phyloP scores from a whole-genome alignment of 2,329 filamentous ascomycete species.

The Nemania serpens region DNA sequence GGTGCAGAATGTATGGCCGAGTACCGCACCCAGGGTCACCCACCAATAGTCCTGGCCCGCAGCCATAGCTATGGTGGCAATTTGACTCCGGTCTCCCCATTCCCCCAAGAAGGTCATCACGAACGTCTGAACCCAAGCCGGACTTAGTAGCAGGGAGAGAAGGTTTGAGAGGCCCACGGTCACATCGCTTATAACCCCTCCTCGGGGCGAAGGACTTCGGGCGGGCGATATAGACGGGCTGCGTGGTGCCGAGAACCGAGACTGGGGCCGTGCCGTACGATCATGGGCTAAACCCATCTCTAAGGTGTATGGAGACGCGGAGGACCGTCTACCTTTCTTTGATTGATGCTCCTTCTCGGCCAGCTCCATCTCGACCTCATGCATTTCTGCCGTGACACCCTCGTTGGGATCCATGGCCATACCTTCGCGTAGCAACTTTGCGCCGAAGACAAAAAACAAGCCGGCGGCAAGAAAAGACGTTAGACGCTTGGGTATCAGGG shows the following conservation, averaged over 20 bases:
- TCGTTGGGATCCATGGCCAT: slow-evolving; percentile 87
- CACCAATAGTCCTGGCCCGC: slow-evolving; percentile 99
- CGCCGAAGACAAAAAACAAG: slow-evolving; percentile 89
- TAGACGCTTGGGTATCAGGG: slow-evolving; percentile 85
- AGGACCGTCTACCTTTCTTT: slow-evolving; percentile 68
- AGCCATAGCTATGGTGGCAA: slow-evolving; percentile 98
- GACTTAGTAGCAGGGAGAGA: slow-evolving; percentile 83
- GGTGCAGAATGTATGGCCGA: slow-evolving; percentile 88
- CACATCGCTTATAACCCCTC: slow-evolving; percentile 41
- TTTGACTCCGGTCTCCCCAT: slow-evolving; percentile 97
- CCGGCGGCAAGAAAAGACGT: slow-evolving; percentile 84
- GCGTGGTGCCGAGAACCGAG: slow-evolving; percentile 77
- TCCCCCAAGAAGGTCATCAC: slow-evolving; percentile 98
- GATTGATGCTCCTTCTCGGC: slow-evolving; percentile 86
- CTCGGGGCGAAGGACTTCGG: slow-evolving; percentile 58
- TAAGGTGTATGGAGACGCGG: slow-evolving; percentile 74
- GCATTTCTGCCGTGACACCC: slow-evolving; percentile 95
- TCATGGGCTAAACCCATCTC: slow-evolving; percentile 74
- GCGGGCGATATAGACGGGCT: slow-evolving; percentile 79
- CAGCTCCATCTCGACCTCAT: slow-evolving; percentile 91
- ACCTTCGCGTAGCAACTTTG: slow-evolving; percentile 82
- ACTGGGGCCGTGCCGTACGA: slow-evolving; percentile 73
- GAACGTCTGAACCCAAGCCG: slow-evolving; percentile 98
- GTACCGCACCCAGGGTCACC: slow-evolving; percentile 87
- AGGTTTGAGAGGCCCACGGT: slow-evolving; percentile 75